Evolutionary conservation across 352 stramenopile species (phyloP), one percentile per base, ranked within the genome.

Genomic region (Phytophthora colocasiae): DNA sequence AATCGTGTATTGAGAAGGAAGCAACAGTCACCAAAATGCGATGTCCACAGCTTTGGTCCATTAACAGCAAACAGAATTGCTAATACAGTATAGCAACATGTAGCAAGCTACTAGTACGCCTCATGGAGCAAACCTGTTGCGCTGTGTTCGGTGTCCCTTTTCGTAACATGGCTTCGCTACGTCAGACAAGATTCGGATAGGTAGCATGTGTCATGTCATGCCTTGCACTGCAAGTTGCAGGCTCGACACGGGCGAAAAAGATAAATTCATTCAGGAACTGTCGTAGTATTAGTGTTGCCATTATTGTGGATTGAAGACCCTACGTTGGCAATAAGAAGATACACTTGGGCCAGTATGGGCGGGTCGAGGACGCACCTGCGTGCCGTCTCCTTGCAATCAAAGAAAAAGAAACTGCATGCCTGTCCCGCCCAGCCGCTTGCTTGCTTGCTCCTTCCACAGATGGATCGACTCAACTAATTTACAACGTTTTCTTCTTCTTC

Each of bases 401-500:
- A 56, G 24, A 60, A 66, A 41, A 36, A 31, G 34, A 32, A 46
- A 32, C 36, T 3, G 8, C 36, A 41, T 40, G 24, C 52, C 45
- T 36, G 17, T 26, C 27, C 26, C 38, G 26, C 27, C 53, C 11
- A 50, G 47, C 27, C 59, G 40, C 63, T 71, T 47, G 43, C 59
- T 69, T 34, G 31, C 31, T 36, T 63, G 55, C 63, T 57, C 66
- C 52, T 75, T 56, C 55, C 60, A 68, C 56, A 44, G 61, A 64
- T 19, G 32, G 24, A 55, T 81, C 58, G 49, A 66, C 60, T 60
- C 51, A 53, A 65, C 41, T 69, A 31, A 66, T 67, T 74, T 71
- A 81, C 57, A 71, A 43, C 52, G 38, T 71, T 8, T 36, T 71
- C 68, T 78, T 80, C 68, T 78, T 80, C 73, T 84, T 81, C 56